A percentile compares a stretch with the other conserved stretches of the same genome.
phyloP scores from a whole-genome alignment of 768 basidiomycete species.

The Lentinula sp. region DNA sequence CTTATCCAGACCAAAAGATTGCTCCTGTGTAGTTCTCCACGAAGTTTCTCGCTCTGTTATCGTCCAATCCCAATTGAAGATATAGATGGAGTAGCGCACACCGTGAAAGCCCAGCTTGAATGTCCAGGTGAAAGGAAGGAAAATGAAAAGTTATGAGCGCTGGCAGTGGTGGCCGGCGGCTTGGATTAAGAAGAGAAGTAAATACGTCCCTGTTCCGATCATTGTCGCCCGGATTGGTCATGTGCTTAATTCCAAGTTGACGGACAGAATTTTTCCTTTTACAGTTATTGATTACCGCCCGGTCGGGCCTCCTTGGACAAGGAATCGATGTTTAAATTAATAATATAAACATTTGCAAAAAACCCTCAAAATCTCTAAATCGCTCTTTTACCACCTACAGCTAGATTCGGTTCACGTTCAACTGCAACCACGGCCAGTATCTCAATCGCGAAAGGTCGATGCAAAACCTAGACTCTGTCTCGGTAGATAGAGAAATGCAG shows the following conservation, averaged over 20 bases:
- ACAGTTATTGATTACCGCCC: background rate
- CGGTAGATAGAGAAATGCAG: too few species aligned
- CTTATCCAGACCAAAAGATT: background rate
- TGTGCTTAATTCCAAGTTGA: background rate
- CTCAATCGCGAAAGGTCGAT: too few species aligned
- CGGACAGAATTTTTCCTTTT: background rate
- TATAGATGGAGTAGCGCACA: background rate
- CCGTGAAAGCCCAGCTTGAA: conserved; percentile 3
- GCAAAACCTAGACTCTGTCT: too few species aligned
- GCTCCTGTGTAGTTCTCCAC: background rate
- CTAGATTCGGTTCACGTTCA: too few species aligned
- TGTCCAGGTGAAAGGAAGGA: background rate
- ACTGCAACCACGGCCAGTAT: too few species aligned
- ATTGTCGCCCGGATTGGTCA: background rate
- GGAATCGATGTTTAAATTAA: background rate
- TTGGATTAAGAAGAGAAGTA: background rate
- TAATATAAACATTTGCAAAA: too few species aligned
- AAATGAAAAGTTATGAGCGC: background rate
- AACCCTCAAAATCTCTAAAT: too few species aligned
- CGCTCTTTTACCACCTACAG: too few species aligned
- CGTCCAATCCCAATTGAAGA: background rate
- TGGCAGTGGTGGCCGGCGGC: background rate
- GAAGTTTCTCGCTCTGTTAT: background rate
- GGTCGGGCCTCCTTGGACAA: too few species aligned
- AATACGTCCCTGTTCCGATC: conserved; percentile 1